Percentiles rank a stretch among this genome's conserved stretches.
Evolutionary conservation across 306 rosid genomes (phyloP).

Genomic region (Glycine soja): DNA sequence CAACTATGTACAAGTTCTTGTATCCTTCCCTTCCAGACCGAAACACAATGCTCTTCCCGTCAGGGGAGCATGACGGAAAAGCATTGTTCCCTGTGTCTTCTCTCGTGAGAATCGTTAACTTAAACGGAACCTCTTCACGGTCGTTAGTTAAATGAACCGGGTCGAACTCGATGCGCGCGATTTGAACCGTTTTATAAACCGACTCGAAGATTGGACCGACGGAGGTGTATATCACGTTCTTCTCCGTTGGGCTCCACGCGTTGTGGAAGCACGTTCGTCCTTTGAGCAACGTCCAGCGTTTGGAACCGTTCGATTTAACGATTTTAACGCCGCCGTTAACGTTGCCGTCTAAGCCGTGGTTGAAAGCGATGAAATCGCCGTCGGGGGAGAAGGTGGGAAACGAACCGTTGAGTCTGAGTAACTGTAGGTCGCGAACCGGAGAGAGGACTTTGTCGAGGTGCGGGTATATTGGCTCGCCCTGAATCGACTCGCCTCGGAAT

Average conservation of each 20-base stretch:
- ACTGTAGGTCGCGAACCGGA: conserved; percentile 52
- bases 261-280: conserved; percentile 67
- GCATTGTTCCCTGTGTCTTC: conserved; percentile 81
- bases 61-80: conserved; percentile 81
- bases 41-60: conserved; percentile 75
- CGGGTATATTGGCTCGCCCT: conserved; percentile 66
- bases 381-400: conserved; percentile 74
- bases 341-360: conserved; percentile 40
- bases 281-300: conserved; percentile 65
- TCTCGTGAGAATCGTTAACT: conserved; percentile 58
- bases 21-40: conserved; percentile 81
- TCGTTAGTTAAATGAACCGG: conserved; percentile 50
- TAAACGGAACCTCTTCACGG: conserved; percentile 49
- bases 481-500: conserved; percentile 67
- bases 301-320: conserved; percentile 68
- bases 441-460: conserved; percentile 59
- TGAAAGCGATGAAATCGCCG: conserved; percentile 65
- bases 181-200: conserved; percentile 64
- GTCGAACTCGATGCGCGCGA: conserved; percentile 67
- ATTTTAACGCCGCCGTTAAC: conserved; percentile 52
- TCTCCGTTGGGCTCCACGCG: conserved; percentile 72
- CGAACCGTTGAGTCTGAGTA: conserved; percentile 66
- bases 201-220: conserved; percentile 76
- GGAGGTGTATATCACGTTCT: conserved; percentile 74
- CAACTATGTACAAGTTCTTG: conserved; percentile 76